Base-by-base conservation (phyloP, 805 yeast species). In the Tetrapisispora phaffii region DNA sequence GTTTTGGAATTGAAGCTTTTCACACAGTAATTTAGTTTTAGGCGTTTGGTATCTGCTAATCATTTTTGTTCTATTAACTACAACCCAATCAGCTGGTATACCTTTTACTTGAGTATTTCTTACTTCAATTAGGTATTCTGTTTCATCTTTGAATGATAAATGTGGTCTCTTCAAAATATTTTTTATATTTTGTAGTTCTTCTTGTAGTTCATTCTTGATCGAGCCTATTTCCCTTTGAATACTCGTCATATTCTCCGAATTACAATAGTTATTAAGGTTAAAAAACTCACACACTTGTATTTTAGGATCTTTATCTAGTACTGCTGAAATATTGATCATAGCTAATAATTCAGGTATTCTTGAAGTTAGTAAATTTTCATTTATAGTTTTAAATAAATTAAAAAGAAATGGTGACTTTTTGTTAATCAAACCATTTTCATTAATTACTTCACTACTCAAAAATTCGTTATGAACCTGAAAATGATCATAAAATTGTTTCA, bases 1-100 rank as follows among this genome's bases (percentile, higher is more conserved):
- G 44, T 77, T 72, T 42, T 79, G 77, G 52, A 80, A 80, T 48
- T 78, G 80, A 32, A 81, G 59, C 33, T 68, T 60, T 44, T 77
- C 77, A 40, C 79, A 71, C 23, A 85, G 63, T 15, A 66, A 63
- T 2, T 68, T 52, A 1, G 80, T 72, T 26, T 62, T 65, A 0
- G 95, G 85, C 0, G 95, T 71, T 47, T 88, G 68, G 60, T 77
- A 89, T 46, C 97, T 67, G 2, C 87, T 75, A 1, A 86, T 80
- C 1, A 78, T 61, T 49, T 78, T 69, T 39, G 94, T 75, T 8
- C 82, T 82, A 53, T 76, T 82, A 23, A 85, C 75, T 52, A 85
- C 82, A 12, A 82, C 65, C 96, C 96, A 90, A 42, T 76, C 78
- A 2, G 67, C 53, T 0, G 97, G 97, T 1, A 89, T 62, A 1